These are phyloP conservation scores for Xylariaceae sp. DNA, from an alignment of 2,329 filamentous ascomycete species.

Conservation along the genomic window DNA sequence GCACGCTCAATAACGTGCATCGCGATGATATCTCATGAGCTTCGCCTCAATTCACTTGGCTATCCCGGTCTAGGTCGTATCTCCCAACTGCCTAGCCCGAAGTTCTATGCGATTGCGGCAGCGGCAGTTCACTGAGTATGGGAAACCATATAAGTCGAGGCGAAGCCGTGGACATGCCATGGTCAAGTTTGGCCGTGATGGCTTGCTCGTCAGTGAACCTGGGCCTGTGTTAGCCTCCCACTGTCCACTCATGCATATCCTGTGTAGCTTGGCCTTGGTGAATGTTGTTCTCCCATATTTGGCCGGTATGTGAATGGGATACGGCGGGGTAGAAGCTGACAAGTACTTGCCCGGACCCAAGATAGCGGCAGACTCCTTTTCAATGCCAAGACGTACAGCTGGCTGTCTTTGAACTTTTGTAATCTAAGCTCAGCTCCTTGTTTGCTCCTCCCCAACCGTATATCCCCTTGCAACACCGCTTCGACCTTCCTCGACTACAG, in stretches of 20 bases:
- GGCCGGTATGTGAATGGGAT: background rate
- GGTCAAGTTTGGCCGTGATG: background rate
- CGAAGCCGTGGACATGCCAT: too few relatives aligned
- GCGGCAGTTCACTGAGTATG: background rate
- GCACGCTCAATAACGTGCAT: background rate
- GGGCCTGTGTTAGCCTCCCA: background rate
- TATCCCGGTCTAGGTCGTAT: background rate
- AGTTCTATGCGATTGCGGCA: background rate
- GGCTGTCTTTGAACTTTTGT: too few relatives aligned
- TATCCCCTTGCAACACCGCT: constrained; percentile 91
- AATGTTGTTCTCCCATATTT: background rate
- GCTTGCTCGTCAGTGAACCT: too few relatives aligned
- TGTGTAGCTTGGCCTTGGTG: background rate
- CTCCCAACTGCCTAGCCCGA: background rate
- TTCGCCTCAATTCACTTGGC: background rate
- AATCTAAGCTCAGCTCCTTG: constrained; percentile 38
- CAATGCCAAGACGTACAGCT: too few relatives aligned
- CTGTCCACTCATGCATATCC: background rate
- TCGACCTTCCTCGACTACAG: constrained; percentile 81
- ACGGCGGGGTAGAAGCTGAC: too few relatives aligned
- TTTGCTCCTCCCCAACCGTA: constrained; percentile 67
- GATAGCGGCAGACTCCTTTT: background rate
- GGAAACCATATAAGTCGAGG: background rate
- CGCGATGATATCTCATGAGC: background rate
- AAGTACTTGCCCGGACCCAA: too few relatives aligned